Conservation (phyloP, 73 alveolate species). For the Paramecium biaurelia region DNA sequence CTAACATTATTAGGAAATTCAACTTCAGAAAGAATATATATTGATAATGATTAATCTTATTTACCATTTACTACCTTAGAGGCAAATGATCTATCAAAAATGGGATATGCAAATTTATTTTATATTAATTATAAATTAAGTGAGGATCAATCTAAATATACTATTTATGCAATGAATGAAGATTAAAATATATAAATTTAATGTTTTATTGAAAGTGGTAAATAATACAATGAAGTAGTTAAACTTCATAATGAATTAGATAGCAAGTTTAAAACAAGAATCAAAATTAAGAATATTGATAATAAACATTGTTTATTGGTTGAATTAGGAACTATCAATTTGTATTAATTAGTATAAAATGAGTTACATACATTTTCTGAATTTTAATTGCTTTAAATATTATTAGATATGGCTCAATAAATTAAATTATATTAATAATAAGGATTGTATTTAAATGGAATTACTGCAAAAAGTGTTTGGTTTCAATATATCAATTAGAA, state of each 20-base stretch:
- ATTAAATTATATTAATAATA: background rate
- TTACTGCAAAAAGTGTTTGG: conserved; percentile 7
- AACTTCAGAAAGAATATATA: background rate
- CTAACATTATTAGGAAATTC: background rate
- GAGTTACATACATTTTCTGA: background rate
- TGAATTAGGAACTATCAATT: conserved; percentile 21
- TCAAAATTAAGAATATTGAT: background rate
- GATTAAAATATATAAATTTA: background rate
- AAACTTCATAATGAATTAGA: background rate
- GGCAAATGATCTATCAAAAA: background rate
- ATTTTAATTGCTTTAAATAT: background rate
- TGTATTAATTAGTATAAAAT: background rate
- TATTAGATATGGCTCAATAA: background rate
- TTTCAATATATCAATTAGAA: background rate
- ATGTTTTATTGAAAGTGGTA: background rate
- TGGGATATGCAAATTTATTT: background rate
- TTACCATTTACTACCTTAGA: background rate
- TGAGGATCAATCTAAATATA: background rate
- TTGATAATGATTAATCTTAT: background rate
- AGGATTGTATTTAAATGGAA: background rate
- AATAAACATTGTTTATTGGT: background rate
- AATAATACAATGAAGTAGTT: background rate
- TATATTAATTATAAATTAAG: background rate
- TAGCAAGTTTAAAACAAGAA: background rate
- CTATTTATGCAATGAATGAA: background rate